These are phyloP conservation scores for Lathyrus aphaca DNA, from an alignment of 306 rosid genomes.

Conservation along the genomic window DNA sequence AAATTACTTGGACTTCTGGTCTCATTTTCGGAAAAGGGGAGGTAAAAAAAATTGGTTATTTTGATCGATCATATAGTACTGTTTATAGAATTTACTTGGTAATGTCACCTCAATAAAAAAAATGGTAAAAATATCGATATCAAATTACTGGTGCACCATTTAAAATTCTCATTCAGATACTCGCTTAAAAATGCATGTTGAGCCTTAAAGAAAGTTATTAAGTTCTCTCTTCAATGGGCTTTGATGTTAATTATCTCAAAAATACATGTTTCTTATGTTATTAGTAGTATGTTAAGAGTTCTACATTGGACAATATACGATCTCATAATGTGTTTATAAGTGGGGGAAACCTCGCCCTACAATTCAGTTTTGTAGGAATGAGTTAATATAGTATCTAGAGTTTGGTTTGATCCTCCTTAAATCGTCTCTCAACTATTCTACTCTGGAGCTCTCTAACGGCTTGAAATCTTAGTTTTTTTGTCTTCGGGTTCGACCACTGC, in stretches of 20 bases:
- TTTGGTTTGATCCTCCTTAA: too few relatives aligned
- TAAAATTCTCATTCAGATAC: constrained; percentile 19
- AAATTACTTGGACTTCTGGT: constrained; percentile 87
- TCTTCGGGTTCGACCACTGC: too few relatives aligned
- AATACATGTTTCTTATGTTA: not conserved
- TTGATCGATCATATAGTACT: constrained; percentile 6
- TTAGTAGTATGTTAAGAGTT: too few relatives aligned
- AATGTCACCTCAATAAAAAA: not conserved
- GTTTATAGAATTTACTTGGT: constrained; percentile 17
- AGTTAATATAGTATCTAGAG: too few relatives aligned
- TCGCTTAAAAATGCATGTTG: constrained; percentile 22
- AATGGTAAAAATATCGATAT: not conserved
- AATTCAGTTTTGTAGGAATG: too few relatives aligned
- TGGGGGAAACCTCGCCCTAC: too few relatives aligned
- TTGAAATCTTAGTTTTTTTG: too few relatives aligned
- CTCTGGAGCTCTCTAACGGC: too few relatives aligned
- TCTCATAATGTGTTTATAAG: too few relatives aligned
- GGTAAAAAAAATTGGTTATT: constrained; percentile 50
- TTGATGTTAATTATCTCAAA: constrained; percentile 10
- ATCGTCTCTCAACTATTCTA: too few relatives aligned
- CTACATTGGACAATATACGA: too few relatives aligned
- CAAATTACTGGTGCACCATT: constrained; percentile 24
- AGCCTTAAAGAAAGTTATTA: constrained; percentile 28
- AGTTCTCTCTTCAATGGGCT: constrained; percentile 11
- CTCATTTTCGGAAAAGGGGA: constrained; percentile 87